Evolutionary conservation across 2,329 filamentous ascomycete genomes (phyloP).

Genomic region (Arthroderma sp.): DNA sequence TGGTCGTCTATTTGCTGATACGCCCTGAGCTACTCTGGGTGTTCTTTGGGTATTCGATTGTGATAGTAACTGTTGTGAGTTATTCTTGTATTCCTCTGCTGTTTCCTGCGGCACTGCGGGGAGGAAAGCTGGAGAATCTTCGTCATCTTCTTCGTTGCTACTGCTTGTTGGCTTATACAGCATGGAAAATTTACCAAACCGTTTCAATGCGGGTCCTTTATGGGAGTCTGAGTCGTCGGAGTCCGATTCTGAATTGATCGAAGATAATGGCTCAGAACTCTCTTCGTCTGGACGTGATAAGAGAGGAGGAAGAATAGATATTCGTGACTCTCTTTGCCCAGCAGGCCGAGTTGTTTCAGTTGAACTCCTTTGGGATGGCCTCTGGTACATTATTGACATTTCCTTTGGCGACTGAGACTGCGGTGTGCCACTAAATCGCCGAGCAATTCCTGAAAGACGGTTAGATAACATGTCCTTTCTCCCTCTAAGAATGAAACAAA

Average conservation of each 20-base stretch:
- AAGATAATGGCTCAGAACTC: slow-evolving; percentile 9
- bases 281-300: slow-evolving; percentile 25
- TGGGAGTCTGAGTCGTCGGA: slow-evolving; percentile 21
- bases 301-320: slow-evolving; percentile 12
- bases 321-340: not conserved
- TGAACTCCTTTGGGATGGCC: slow-evolving; percentile 4
- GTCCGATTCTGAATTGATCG: slow-evolving; percentile 19
- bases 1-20: not conserved
- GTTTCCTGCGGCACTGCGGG: slow-evolving; percentile 14
- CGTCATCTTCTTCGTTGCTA: slow-evolving; percentile 28
- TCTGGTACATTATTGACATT: not conserved
- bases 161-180: slow-evolving; percentile 18
- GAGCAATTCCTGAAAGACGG: no score
- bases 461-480: no score
- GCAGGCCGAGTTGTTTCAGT: slow-evolving; percentile 5
- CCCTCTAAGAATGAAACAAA: no score
- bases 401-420: not conserved
- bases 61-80: no score
- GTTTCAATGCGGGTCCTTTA: slow-evolving; percentile 21
- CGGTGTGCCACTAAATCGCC: no score
- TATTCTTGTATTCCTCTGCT: not conserved
- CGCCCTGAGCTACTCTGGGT: not conserved
- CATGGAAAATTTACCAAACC: slow-evolving; percentile 28
- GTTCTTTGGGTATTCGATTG: no score
- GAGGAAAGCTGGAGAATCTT: slow-evolving; percentile 35